phyloP scores from a whole-genome alignment of 1,139 yeast genomes.

The Yamadazyma blattariae region DNA sequence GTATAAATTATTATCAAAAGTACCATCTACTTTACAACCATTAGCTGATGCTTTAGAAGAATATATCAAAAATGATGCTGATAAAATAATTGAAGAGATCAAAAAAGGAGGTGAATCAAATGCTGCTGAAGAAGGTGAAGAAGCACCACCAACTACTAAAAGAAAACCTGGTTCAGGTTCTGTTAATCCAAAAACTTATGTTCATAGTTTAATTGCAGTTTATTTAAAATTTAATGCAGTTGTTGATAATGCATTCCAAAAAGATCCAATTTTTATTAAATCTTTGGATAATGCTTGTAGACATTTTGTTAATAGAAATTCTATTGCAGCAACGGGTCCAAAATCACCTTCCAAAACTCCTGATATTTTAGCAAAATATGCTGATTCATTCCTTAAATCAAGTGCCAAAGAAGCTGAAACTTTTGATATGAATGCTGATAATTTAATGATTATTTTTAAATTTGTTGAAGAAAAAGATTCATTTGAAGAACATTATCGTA shows the following conservation, averaged over 20 bases:
- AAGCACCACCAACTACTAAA: slow-evolving; percentile 17
- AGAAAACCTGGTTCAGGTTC: slow-evolving; percentile 19
- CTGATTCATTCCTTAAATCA: slow-evolving; percentile 79
- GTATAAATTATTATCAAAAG: slow-evolving; percentile 73
- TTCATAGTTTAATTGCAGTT: slow-evolving; percentile 70
- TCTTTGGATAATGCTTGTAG: slow-evolving; percentile 90
- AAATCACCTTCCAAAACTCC: slow-evolving; percentile 66
- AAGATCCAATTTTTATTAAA: slow-evolving; percentile 76
- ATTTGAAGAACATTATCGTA: slow-evolving; percentile 89
- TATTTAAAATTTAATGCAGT: slow-evolving; percentile 66
- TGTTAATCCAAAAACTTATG: slow-evolving; percentile 76
- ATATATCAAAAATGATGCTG: slow-evolving; percentile 74
- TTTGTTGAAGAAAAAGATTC: slow-evolving; percentile 93
- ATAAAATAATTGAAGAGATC: slow-evolving; percentile 63
- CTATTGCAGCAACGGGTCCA: slow-evolving; percentile 63
- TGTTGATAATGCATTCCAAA: slow-evolving; percentile 68
- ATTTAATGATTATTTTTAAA: slow-evolving; percentile 82
- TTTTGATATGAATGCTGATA: slow-evolving; percentile 74
- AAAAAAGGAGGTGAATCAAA: slow-evolving; percentile 41
- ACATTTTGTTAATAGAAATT: slow-evolving; percentile 76
- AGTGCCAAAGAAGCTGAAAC: slow-evolving; percentile 69
- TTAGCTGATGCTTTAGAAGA: slow-evolving; percentile 70
- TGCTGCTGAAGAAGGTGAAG: slow-evolving; percentile 17
- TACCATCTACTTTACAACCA: slow-evolving; percentile 73
- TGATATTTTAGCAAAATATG: slow-evolving; percentile 84